Percentiles rank a stretch among this genome's conserved stretches.
phyloP scores from a whole-genome alignment of 345 rosid species.

The Rubroshorea leprosula region DNA sequence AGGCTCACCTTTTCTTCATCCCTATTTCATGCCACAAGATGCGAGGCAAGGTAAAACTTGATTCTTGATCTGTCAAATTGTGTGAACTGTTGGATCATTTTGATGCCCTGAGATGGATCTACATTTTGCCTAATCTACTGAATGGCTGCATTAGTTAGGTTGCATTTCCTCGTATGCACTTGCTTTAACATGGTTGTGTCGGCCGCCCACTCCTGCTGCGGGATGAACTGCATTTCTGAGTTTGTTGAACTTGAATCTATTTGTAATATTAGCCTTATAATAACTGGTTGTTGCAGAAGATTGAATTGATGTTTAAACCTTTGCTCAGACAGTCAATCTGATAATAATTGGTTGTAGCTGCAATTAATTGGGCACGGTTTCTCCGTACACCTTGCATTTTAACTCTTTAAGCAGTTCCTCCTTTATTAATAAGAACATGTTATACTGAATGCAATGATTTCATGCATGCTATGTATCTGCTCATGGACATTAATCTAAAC shows the following conservation, averaged over 20 bases:
- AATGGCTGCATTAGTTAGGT: no score
- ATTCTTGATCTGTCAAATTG: background rate
- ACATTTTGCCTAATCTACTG: background rate
- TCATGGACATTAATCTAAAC: no score
- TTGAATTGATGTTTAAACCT: background rate
- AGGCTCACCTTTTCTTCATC: constrained; percentile 85
- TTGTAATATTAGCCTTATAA: background rate
- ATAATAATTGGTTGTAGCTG: background rate
- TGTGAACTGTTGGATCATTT: background rate
- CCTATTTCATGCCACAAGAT: constrained; percentile 97
- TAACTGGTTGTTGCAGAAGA: background rate
- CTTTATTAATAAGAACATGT: background rate
- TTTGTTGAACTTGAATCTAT: no score
- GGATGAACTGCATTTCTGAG: background rate
- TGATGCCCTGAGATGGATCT: background rate
- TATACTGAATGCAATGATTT: no score
- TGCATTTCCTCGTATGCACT: no score
- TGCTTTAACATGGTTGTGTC: no score
- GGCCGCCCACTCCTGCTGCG: no score
- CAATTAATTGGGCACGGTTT: background rate
- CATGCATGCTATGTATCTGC: background rate
- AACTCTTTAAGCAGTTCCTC: background rate
- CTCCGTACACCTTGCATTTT: background rate
- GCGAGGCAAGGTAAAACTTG: constrained; percentile 77
- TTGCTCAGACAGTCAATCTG: background rate